phyloP scores from a whole-genome alignment of 2,329 filamentous ascomycete genomes.

The Epichloe brachyelytri region DNA sequence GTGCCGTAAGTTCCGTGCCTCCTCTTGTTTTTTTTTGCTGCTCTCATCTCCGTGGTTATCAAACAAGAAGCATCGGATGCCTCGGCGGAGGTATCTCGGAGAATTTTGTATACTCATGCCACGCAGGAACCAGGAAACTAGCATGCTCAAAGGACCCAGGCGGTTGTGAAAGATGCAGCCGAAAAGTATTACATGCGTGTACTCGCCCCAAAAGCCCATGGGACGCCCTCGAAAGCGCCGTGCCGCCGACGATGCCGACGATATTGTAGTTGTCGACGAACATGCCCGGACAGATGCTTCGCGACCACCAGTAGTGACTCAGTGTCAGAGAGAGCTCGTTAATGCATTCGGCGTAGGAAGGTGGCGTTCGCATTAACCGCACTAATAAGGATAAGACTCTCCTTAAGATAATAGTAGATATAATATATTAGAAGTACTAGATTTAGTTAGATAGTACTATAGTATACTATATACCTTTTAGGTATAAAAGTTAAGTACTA shows the following conservation, averaged over 20 bases:
- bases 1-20: conserved; percentile 39
- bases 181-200: conserved; percentile 45
- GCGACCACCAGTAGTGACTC: not conserved
- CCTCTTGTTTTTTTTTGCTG: not conserved
- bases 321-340: no score
- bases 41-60: no score
- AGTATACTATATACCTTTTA: no score
- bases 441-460: no score
- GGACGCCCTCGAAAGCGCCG: conserved; percentile 49
- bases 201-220: conserved; percentile 54
- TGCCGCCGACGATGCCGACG: conserved; percentile 15
- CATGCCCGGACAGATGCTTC: not conserved
- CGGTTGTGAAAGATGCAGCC: conserved; percentile 45
- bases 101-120: conserved; percentile 7
- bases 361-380: no score
- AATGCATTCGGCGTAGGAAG: no score
- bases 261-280: not conserved
- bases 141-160: conserved; percentile 50
- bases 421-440: no score
- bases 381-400: no score
- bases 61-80: no score
- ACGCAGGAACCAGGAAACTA: conserved; percentile 46
- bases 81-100: not conserved
- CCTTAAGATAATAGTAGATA: no score
- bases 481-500: no score